Base-by-base conservation (phyloP, 2,329 filamentous ascomycete species). In the Pseudogymnoascus sp. region DNA sequence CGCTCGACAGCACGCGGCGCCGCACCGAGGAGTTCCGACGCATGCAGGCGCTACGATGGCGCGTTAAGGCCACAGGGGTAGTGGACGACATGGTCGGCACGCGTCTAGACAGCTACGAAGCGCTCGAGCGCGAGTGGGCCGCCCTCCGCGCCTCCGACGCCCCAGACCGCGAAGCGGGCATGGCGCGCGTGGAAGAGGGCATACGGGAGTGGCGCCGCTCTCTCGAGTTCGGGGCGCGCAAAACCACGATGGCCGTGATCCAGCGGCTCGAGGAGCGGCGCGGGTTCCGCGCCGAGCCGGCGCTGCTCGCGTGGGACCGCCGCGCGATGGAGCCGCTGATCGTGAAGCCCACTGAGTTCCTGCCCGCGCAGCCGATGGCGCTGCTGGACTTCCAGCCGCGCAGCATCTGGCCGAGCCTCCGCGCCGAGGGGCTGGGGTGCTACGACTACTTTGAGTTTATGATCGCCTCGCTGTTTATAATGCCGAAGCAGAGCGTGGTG, bases 321-420 rank as follows among this genome's bases (percentile, higher is more conserved):
- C 85, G 92, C 15, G 76, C 78, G 1, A 86, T 84, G 69, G 90
- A 96, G 69, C 89, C 91, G 0, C 78, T 96, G 15, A 74, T 78
- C 23, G 81, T 84, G 2, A 65, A 78, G 4, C 61, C 74, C 0
- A 70, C 81, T 0, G 92, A 96, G 67, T 87, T 91, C 69, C 90
- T 81, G 72, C 91, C 90, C 1, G 78, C 81, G 23, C 74, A 79
- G 8, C 76, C 79, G 6, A 78, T 84, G 63, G 76, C 78, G 10
- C 82, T 93, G 3, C 72, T 92, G 15, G 89, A 92, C 72, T 78
- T 91, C 64, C 83, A 87, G 67, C 89, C 90, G 3, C 80, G 81
- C 67, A 71, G 78, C 2, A 75, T 81, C 65, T 78, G 80, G 68
- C 78, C 77, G 1, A 68, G 83, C 1, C 69, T 87, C 19, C 78